Evolutionary conservation across 345 rosid species (phyloP), one percentile per base, ranked within the genome.

Genomic region (Moringa oleifera): DNA sequence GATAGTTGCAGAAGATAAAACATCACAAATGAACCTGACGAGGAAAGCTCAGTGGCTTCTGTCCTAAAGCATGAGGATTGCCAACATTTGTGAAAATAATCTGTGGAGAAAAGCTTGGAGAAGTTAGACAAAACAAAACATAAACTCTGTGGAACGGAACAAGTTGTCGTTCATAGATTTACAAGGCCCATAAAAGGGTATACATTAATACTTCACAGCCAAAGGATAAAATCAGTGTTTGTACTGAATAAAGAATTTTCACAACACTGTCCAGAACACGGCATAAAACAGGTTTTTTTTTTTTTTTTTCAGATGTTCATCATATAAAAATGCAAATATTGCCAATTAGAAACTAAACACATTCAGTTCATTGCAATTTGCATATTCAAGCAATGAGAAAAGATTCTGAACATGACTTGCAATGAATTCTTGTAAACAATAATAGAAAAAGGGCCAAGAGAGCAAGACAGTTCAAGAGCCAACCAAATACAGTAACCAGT

Each of bases 21-120:
- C 19, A 25, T n/a, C 1, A 57, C 33, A 20, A 31, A 36, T 4
- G 46, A 33, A 88, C 99, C 91, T 94, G 99, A 23, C 97, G 97
- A 73, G 99, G 91, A 64, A 94, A 94, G 51, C 86, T 88, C 70
- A 94, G 58, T 1, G 96, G 99, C 84, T 84, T 94, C 85, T 94
- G 99, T 64, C 97, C 97, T 46, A 90, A 79, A 66, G 99, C 99
- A 75, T 94, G 99, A 75, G 99, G 99, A 65, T 94, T 90, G 68
- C 99, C 99, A 55, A 94, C 97, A 76, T 94, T 94, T 55, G 99
- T 94, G 79, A 94, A 94, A 69, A 94, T 86, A 67, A 94, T 94
- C 99, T 94, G 81, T 67, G 52, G 52, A 68, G 33, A 63, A 23
- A 36, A 75, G 63, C 9, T 68, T 37, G 58, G 9, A 64, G 45